These are phyloP conservation scores for Kwoniella mangroviensis DNA, from an alignment of 768 basidiomycete genomes.

Conservation along the genomic window DNA sequence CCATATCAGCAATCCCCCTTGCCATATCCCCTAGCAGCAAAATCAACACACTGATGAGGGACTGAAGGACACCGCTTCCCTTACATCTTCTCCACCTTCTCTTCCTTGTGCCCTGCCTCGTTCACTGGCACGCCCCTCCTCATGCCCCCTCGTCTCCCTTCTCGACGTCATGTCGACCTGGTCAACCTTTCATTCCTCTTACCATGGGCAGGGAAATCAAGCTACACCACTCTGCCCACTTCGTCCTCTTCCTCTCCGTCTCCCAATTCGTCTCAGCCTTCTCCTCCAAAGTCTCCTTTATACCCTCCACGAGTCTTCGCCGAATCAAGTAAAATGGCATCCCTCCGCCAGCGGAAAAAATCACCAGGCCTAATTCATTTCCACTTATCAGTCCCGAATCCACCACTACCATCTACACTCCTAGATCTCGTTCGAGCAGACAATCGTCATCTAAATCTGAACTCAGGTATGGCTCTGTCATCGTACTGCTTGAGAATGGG, in stretches of 20 bases:
- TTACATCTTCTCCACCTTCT: no score
- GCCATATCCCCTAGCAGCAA: not conserved
- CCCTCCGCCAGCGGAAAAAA: not conserved
- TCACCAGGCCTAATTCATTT: no score
- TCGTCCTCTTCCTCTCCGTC: not conserved
- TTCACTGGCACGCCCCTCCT: not conserved
- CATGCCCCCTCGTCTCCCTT: constrained; percentile 26
- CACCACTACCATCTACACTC: constrained; percentile 13
- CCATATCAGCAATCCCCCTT: not conserved
- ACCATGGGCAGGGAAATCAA: constrained; percentile 12
- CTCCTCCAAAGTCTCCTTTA: no score
- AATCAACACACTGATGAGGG: not conserved
- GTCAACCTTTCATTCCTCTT: constrained; percentile 18
- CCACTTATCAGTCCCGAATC: constrained; percentile 5
- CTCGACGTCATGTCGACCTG: constrained; percentile 9
- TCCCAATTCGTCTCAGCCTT: not conserved
- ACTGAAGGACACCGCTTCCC: no score
- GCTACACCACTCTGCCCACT: not conserved
- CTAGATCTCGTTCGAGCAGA: constrained; percentile 7
- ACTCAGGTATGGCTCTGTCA: constrained; percentile 5
- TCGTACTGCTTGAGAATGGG: constrained; percentile 16
- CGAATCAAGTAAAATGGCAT: constrained; percentile 18
- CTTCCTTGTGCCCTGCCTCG: not conserved
- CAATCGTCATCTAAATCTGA: not conserved
- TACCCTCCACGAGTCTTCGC: not conserved